Evolutionary conservation across 805 yeast species (phyloP), one percentile per base, ranked within the genome.

Genomic region (Wickerhamiella sorbophila): DNA sequence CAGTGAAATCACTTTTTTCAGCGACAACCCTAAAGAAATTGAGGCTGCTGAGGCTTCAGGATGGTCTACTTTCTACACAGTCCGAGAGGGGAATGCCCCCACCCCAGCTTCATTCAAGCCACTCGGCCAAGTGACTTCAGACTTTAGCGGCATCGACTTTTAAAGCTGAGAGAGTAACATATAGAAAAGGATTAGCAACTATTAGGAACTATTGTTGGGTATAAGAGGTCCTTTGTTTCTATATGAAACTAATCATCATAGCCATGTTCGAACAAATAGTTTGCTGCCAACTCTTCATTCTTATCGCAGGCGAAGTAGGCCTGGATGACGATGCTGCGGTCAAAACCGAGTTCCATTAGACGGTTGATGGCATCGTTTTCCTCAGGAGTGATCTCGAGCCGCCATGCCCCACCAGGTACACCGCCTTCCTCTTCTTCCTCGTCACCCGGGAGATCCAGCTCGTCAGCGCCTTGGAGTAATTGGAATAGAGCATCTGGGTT

Each of bases 261-360:
- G 27, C 64, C 68, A 43, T 66, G 65, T 52, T 65, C 70, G 41
- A 91, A 82, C 52, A 91, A 69, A 56, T 85, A 74, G 65, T 91
- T 91, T 18, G 97, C 98, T 34, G 98, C 86, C 54, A 84, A 73
- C 66, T 88, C 95, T 66, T 91, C 98, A 63, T 91, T 85, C 65
- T 86, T 88, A 56, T 91, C 98, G 63, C 98, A 91, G 33, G 97
- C 97, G 71, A 91, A 78, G 65, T 84, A 91, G 24, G 93, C 94
- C 66, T 87, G 95, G 46, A 86, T 75, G 36, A 83, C 98, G 44
- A 80, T 66, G 51, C 78, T 71, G 51, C 95, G 74, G 51, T 85
- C 95, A 55, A 91, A 91, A 0, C 98, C 98, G 50, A 91, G 70
- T 61, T 82, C 96, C 60, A 94, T 80, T 50, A 91, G 70, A 58